Percentiles rank a stretch among this genome's conserved stretches.
These are phyloP conservation scores for Hemerocallis citrina DNA, from an alignment of 106 monocot genomes.

Conservation along the genomic window DNA sequence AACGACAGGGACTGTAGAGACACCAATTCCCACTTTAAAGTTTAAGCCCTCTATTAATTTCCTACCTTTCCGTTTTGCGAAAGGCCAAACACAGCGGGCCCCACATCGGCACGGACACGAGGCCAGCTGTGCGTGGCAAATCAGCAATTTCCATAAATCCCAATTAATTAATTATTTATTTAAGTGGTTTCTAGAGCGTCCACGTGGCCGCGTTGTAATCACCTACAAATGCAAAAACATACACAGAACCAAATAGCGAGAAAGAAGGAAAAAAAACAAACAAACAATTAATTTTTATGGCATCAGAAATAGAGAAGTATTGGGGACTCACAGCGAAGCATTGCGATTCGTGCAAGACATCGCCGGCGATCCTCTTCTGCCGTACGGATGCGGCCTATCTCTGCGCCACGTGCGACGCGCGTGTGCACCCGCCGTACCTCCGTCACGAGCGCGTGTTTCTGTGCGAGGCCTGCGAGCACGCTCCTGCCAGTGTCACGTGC, in stretches of 20 bases:
- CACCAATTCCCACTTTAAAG: too few species aligned
- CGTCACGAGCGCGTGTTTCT: constrained; percentile 57
- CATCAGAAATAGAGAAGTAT: background rate
- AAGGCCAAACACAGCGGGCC: too few species aligned
- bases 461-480: constrained; percentile 58
- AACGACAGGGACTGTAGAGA: too few species aligned
- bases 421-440: constrained; percentile 28
- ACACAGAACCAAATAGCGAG: background rate
- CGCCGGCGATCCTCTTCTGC: constrained; percentile 46
- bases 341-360: constrained; percentile 52
- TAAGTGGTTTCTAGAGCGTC: background rate
- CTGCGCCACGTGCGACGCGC: constrained; percentile 49
- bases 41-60: too few species aligned
- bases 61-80: too few species aligned
- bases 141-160: background rate
- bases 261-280: background rate
- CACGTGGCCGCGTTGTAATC: background rate
- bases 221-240: background rate
- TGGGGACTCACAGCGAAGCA: constrained; percentile 19
- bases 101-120: background rate
- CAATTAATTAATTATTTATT: background rate
- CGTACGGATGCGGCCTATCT: constrained; percentile 43
- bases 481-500: constrained; percentile 51
- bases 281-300: background rate
- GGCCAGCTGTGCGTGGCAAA: constrained; percentile 1